A percentile compares a stretch with the other conserved stretches of the same genome.
These are phyloP conservation scores for Myxozyma melibiosi DNA, from an alignment of 805 yeast genomes.

Conservation along the genomic window DNA sequence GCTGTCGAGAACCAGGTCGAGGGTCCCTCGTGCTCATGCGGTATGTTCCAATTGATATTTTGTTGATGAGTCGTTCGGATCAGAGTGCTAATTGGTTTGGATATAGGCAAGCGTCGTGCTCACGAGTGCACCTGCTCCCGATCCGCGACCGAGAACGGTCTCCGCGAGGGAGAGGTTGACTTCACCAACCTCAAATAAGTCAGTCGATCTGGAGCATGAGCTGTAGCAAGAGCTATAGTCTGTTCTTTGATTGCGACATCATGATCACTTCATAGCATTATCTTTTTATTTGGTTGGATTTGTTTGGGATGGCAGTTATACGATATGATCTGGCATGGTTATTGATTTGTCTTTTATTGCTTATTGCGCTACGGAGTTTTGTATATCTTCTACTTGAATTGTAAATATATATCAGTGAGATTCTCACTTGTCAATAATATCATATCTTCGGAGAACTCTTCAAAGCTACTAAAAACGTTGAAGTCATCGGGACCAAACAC, in stretches of 20 bases:
- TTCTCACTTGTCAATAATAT: no score
- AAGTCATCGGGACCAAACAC: no score
- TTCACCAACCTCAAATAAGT: slow-evolving; percentile 50
- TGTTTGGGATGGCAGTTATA: not conserved
- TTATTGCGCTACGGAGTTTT: no score
- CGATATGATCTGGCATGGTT: slow-evolving; percentile 1
- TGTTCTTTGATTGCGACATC: not conserved
- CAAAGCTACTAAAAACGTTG: no score
- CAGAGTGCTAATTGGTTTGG: not conserved
- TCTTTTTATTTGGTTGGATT: not conserved
- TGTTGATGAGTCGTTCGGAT: no score
- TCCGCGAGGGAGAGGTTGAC: slow-evolving; percentile 61
- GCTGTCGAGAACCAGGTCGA: slow-evolving; percentile 51
- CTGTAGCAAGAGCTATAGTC: not conserved
- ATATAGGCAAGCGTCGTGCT: slow-evolving; percentile 49
- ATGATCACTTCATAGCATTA: not conserved
- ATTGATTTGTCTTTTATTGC: not conserved
- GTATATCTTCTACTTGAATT: not conserved
- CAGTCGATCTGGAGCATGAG: not conserved
- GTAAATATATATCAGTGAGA: not conserved
- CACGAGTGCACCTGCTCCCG: slow-evolving; percentile 60
- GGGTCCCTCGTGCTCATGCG: slow-evolving; percentile 59
- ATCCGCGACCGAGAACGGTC: slow-evolving; percentile 40
- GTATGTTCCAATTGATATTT: slow-evolving; percentile 35
- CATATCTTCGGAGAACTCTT: no score